Conservation (phyloP, 495 filamentous ascomycete genomes). For the Penicillium fimorum region DNA sequence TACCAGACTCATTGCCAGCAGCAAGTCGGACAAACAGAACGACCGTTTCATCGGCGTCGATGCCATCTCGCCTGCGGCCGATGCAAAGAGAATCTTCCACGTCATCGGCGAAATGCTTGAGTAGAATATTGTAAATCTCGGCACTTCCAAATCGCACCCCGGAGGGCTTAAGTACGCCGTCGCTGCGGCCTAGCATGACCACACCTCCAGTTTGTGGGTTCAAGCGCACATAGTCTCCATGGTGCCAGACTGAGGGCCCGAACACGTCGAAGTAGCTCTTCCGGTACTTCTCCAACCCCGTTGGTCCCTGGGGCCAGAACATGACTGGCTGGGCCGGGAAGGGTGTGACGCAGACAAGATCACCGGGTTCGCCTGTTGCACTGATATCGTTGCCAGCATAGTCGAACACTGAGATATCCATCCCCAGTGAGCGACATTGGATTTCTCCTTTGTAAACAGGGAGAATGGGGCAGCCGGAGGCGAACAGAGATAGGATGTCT, state of each 20-base stretch:
- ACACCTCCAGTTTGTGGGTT: constrained; percentile 72
- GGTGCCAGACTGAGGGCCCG: constrained; percentile 73
- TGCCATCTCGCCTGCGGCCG: constrained; percentile 63
- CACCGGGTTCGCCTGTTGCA: constrained; percentile 68
- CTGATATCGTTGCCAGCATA: constrained; percentile 52
- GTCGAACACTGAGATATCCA: constrained; percentile 81
- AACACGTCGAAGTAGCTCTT: constrained; percentile 88
- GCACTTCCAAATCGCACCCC: constrained; percentile 86
- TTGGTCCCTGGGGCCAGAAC: constrained; percentile 70
- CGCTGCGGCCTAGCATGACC: constrained; percentile 83
- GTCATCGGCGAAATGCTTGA: constrained; percentile 72
- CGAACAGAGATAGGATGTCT: constrained; percentile 93
- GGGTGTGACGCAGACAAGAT: constrained; percentile 80
- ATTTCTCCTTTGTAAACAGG: constrained; percentile 88
- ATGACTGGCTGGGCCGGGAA: constrained; percentile 89
- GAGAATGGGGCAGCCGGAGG: constrained; percentile 77
- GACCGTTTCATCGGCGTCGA: constrained; percentile 79
- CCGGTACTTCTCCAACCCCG: constrained; percentile 70
- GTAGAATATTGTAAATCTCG: constrained; percentile 90
- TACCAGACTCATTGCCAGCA: constrained; percentile 16
- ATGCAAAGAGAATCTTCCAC: constrained; percentile 85
- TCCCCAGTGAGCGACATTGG: constrained; percentile 84
- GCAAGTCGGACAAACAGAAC: constrained; percentile 81
- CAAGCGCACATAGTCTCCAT: constrained; percentile 88
- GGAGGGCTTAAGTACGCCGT: constrained; percentile 85